Conservation (phyloP, 441 rosid genomes). For the Breynia disticha region DNA sequence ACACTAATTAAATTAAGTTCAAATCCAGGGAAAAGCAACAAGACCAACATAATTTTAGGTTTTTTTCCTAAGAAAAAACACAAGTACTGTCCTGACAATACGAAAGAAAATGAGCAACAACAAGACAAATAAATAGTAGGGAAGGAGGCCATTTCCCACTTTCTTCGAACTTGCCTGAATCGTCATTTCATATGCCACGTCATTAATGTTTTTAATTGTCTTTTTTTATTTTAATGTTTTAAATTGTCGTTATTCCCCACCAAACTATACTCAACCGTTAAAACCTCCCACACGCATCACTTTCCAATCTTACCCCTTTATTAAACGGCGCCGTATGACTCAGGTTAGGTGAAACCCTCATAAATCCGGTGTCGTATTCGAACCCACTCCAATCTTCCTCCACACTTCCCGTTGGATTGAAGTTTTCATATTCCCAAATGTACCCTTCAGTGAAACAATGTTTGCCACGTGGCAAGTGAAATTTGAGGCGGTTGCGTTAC, state of each 20-base stretch:
- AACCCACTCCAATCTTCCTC: conserved; percentile 1
- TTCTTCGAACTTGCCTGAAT: too few relatives aligned
- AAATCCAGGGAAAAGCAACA: too few relatives aligned
- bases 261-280: conserved; percentile 2
- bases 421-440: conserved; percentile 15
- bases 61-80: too few relatives aligned
- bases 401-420: conserved; percentile 25
- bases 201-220: conserved; percentile 10
- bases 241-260: conserved; percentile 17
- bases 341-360: conserved; percentile 10
- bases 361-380: conserved; percentile 17
- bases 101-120: too few relatives aligned
- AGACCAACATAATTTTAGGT: too few relatives aligned
- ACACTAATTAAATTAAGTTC: too few relatives aligned
- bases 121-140: too few relatives aligned
- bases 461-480: conserved; percentile 26
- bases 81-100: too few relatives aligned
- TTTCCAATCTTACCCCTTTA: conserved; percentile 4
- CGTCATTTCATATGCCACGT: background rate
- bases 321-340: conserved; percentile 13
- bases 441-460: conserved; percentile 14
- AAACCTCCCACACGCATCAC: background rate
- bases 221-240: conserved; percentile 10
- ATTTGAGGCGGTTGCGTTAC: conserved; percentile 34
- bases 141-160: too few relatives aligned